Conservation (phyloP, 805 yeast genomes). For the Myxozyma udenii region DNA sequence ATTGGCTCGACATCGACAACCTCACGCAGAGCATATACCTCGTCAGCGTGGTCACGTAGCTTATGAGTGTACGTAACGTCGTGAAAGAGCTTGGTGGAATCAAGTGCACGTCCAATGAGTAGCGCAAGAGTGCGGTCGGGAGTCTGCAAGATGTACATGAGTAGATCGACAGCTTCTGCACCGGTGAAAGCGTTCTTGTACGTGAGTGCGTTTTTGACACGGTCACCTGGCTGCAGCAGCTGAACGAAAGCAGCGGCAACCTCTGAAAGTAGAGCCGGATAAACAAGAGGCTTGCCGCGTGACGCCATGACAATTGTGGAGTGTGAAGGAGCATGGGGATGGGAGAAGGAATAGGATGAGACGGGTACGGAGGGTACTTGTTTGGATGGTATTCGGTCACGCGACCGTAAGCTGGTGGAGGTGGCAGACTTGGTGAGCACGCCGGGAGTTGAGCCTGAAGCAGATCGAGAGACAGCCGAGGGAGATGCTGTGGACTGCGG, state of each 20-base stretch:
- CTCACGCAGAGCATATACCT: slow-evolving; percentile 73
- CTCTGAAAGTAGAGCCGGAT: slow-evolving; percentile 83
- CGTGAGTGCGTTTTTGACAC: slow-evolving; percentile 84
- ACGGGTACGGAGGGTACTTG: slow-evolving; percentile 26
- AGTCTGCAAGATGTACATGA: slow-evolving; percentile 79
- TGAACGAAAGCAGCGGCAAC: slow-evolving; percentile 80
- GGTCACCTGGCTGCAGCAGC: slow-evolving; percentile 64
- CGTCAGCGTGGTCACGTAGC: slow-evolving; percentile 79
- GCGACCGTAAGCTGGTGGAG: not conserved
- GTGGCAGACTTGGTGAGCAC: not conserved
- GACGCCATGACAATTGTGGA: slow-evolving; percentile 48
- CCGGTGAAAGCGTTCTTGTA: slow-evolving; percentile 94
- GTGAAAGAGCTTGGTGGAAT: slow-evolving; percentile 90
- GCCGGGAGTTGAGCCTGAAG: not conserved
- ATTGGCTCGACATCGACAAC: slow-evolving; percentile 14
- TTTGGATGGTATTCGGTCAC: slow-evolving; percentile 1
- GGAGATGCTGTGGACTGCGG: not conserved
- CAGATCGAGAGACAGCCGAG: not conserved
- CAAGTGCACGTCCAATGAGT: slow-evolving; percentile 83
- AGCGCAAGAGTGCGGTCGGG: slow-evolving; percentile 89
- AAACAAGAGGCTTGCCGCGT: slow-evolving; percentile 62
- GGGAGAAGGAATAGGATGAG: slow-evolving; percentile 27
- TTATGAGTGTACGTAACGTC: slow-evolving; percentile 95
- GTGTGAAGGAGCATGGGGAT: slow-evolving; percentile 25
- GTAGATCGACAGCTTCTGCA: slow-evolving; percentile 86